Base-by-base conservation (phyloP, 2,329 filamentous ascomycete genomes). In the Raffaelea deltoideospora region DNA sequence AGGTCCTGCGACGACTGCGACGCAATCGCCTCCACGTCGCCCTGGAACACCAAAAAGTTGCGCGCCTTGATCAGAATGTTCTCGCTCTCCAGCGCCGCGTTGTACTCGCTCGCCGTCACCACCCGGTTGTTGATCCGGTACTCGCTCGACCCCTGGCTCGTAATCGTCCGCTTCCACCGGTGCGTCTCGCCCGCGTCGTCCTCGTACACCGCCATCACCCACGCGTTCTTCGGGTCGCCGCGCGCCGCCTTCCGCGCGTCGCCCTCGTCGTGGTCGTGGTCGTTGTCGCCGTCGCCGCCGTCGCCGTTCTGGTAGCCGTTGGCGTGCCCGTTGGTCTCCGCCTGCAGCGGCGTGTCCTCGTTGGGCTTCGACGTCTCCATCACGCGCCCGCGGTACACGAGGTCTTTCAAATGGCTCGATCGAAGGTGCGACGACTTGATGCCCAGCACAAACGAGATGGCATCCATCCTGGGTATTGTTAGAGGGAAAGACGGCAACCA, bases 131-230 rank as follows among this genome's bases (percentile, higher is more conserved):
- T 96, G 66, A 98, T 94, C 42, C 88, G 79, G 57, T 96, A 98
- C 58, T 96, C 88, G 64, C 87, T 95, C 21, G 78, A 76, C 33
- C 90, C 90, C 43, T 77, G 70, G 47, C 71, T 84, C 4, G 87
- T 96, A 55, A 98, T 98, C 46, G 77, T 79, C 43, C 90, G 83
- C 61, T 94, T 94, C 90, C 90, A 98, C 47, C 79, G 77, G 53
- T 95, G 87, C 56, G 93, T 85, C 50, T 94, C 84, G 33, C 86
- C 88, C 3, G 86, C 86, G 54, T 98, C 90, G 52, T 98, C 90
- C 54, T 95, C 87, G 57, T 96, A 98, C 14, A 98, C 88, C 22
- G 90, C 90, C 86, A 95, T 96, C 13, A 98, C 92, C 88, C 88
- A 98, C 3, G 90, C 92, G 3, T 79, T 90, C 55, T 87, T 90